Conservation (phyloP, 179 eudicot genomes). For the Vitellaria paradoxa region DNA sequence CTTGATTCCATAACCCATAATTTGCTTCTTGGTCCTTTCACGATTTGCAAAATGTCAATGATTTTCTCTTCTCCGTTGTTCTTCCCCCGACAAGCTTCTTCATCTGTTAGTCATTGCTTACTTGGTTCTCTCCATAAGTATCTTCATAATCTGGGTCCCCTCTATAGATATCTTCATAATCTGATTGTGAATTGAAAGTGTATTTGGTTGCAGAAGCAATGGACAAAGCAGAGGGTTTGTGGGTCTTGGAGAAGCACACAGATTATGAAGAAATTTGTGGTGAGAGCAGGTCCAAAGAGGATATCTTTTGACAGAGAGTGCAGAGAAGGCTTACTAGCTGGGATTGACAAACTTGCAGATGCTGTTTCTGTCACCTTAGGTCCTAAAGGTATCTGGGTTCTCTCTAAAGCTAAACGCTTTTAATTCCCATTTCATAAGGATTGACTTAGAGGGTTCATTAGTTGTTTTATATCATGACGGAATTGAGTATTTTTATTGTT, state of each 20-base stretch:
- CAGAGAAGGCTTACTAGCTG: constrained; percentile 63
- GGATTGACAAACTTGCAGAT: constrained; percentile 91
- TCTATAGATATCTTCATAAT: background rate
- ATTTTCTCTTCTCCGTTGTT: constrained; percentile 18
- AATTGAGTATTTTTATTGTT: background rate
- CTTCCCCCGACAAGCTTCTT: constrained; percentile 9
- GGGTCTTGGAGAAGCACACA: constrained; percentile 26
- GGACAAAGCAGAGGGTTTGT: constrained; percentile 18
- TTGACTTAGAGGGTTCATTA: background rate
- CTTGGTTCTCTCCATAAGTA: background rate
- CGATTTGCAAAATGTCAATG: constrained; percentile 22
- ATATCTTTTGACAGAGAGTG: constrained; percentile 71
- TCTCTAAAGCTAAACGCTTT: background rate
- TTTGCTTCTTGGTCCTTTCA: background rate
- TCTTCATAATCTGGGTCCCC: background rate
- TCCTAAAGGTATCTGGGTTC: constrained; percentile 63
- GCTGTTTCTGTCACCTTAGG: constrained; percentile 96
- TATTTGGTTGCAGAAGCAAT: constrained; percentile 28
- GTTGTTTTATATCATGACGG: background rate
- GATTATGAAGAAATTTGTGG: constrained; percentile 30
- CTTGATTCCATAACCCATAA: background rate
- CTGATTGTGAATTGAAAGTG: background rate
- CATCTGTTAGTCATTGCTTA: constrained; percentile 18
- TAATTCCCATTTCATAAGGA: background rate
- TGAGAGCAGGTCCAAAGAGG: constrained; percentile 80